Base-by-base conservation (phyloP, 2,329 filamentous ascomycete species). In the Aspergillus viridinutans region DNA sequence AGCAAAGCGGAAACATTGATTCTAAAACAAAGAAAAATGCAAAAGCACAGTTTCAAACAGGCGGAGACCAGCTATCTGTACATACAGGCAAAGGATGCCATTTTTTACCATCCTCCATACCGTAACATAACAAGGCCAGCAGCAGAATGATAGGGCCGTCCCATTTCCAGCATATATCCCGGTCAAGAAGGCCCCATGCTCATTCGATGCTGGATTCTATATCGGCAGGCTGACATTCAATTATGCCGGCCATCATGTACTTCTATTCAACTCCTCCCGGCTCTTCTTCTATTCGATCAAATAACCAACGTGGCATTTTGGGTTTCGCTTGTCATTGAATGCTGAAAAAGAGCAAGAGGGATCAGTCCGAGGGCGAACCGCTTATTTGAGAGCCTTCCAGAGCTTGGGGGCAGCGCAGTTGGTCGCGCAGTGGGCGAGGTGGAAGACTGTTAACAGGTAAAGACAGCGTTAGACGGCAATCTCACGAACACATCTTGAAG, bases 391-490 rank as follows among this genome's bases (percentile, higher is more conserved):
- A 78, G 87, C 81, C 65, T 87, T 85, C 86, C 91, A 99, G 71
- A 99, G 89, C 87, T 96, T 97, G 72, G 93, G 92, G 55, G 94
- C 94, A 62, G 94, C 93, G 76, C 94, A 99, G 75, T 88, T 82
- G 71, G 85, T 90, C 63, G 93, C 91, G 82, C 94, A 99, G 84
- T 97, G 94, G 70, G 90, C 88, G 70, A 99, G 90, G 80, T 99
- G 93, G 89, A 99, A 99, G 84, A 97, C 93, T 97, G 68, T n/a
- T 52, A 53, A 48, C 42, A 8, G 21, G 42, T 8, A 47, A 21
- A 47, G 43, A 12, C 43, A 23, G 8, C 4, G 21, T 43, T 20
- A 23, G 21, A 12, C 20, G 42, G 23, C 12, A 17, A 38, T 38
- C 32, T 38, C 32, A 17, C 2, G 32, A 17, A 35, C 32, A 17